Evolutionary conservation across 441 rosid genomes (phyloP), one percentile per base, ranked within the genome.

Genomic region (Populus trichocarpa): DNA sequence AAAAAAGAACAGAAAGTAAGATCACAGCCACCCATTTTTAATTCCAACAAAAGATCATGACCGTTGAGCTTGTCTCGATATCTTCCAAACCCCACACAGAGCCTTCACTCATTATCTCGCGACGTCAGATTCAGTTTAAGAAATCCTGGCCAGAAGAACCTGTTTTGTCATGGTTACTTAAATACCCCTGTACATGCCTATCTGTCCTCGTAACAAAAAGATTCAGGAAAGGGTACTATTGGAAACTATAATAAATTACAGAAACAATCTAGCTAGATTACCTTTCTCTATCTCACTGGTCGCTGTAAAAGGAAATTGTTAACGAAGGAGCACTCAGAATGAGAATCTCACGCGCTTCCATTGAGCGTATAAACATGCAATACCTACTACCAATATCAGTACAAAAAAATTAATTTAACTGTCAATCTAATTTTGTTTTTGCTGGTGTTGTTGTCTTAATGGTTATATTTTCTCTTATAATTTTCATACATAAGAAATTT

Each of bases 81-180:
- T 82, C 81, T 83, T 68, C 75, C 80, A 57, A 82, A 76, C 84
- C 83, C 77, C 81, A 72, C 57, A 13, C 13, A 82, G 86, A 87
- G 57, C 57, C 83, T 83, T 78, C 69, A 81, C 79, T 85, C 89
- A 83, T 83, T 82, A 80, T 84, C 88, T 87, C 86, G 79, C 79
- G 87, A 85, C 90, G 90, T 85, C 92, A 84, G 90, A 85, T 83
- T 87, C 87, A 84, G 84, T 78, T 84, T 86, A 88, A 87, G 13
- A 84, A 81, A 84, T 82, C 80, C 81, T 67, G 74, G 80, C 87
- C 87, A 57, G 64, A 86, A 82, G 89, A 77, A 61, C 76, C 20
- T 77, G 86, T 85, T 86, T 71, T 61, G 5, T 0, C 14, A 40
- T 40, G 50, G 16, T 40, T 40, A 40, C 50, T 40, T 40, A 40